Percentiles rank a stretch among this genome's conserved stretches.
Evolutionary conservation across 352 stramenopile genomes (phyloP).

Genomic region (Sclerospora graminicola): DNA sequence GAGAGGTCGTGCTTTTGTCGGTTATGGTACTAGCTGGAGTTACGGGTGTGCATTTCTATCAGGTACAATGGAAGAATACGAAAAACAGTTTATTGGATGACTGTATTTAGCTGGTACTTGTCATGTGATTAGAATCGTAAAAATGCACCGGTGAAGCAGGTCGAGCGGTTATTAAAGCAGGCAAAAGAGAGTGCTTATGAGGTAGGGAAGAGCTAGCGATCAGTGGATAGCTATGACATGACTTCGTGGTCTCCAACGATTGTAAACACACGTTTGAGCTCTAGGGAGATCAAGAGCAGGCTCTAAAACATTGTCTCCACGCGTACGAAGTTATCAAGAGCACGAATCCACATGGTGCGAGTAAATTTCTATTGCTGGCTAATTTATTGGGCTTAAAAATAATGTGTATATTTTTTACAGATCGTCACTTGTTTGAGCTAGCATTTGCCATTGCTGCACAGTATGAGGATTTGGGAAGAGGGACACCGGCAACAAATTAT

Average conservation of each 20-base stretch:
- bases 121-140: slow-evolving; percentile 40
- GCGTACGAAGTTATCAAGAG: slow-evolving; percentile 53
- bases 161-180: slow-evolving; percentile 36
- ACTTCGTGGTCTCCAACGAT: background rate
- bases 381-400: background rate
- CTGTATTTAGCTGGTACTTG: background rate
- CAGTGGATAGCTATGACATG: background rate
- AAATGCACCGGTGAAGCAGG: slow-evolving; percentile 37
- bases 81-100: background rate
- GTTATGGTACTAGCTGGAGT: slow-evolving; percentile 35
- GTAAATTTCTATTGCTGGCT: background rate
- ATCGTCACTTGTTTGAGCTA: slow-evolving; percentile 70
- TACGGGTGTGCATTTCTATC: slow-evolving; percentile 55
- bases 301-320: slow-evolving; percentile 56
- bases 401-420: slow-evolving; percentile 11
- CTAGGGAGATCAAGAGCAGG: slow-evolving; percentile 34
- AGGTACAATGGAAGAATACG: slow-evolving; percentile 17
- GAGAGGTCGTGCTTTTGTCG: slow-evolving; percentile 37
- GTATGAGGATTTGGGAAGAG: slow-evolving; percentile 45
- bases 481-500: slow-evolving; percentile 37
- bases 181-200: slow-evolving; percentile 38
- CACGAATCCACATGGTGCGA: slow-evolving; percentile 50
- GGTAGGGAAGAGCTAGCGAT: background rate
- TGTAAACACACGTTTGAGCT: background rate
- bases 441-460: slow-evolving; percentile 68